Base-by-base conservation (phyloP, 129 eudicot genomes). In the Apium graveolens region DNA sequence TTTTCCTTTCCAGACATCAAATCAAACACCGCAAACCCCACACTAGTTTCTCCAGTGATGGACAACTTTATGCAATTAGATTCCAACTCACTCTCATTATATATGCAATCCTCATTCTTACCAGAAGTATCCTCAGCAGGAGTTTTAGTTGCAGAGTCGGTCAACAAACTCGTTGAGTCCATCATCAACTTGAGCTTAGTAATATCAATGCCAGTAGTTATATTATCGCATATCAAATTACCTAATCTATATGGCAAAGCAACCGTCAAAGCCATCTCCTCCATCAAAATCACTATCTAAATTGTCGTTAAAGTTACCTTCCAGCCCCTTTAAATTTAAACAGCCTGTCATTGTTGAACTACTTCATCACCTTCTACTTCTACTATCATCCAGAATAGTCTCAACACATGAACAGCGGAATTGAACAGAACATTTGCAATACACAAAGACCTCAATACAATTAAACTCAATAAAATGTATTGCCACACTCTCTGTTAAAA, bases 331-430 rank as follows among this genome's bases (percentile, higher is more conserved):
- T 80, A 85, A 77, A 85, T 53, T 79, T 82, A 83, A 76, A 86
- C 48, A 78, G 81, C 85, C 90, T 84, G 89, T 87, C 97, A 90
- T 92, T 88, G 88, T 89, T 86, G 78, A 80, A 81, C 85, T 88
- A 90, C 83, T 80, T 92, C 86, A 85, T 82, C 79, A 81, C 77
- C 90, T 81, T 71, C 83, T 80, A 76, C 90, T 81, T 71, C 83
- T 80, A 76, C 81, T 48, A 62, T 18, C 20, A 77, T 38, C 79
- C 69, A 75, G 76, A 84, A 78, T 53, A 80, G 69, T 79, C 79
- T 55, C 24, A 71, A 83, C 62, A 29, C 21, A 66, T 79, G 63
- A 49, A 82, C 75, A 63, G 63, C 13, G 74, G 69, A 24, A 46
- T 42, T 48, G 51, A 79, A 77, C 35, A 78, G 77, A 75, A 49